Percentiles rank a stretch among this genome's conserved stretches.
Evolutionary conservation across 495 filamentous ascomycete genomes (phyloP).

Genomic region (Xylaria telfairii): DNA sequence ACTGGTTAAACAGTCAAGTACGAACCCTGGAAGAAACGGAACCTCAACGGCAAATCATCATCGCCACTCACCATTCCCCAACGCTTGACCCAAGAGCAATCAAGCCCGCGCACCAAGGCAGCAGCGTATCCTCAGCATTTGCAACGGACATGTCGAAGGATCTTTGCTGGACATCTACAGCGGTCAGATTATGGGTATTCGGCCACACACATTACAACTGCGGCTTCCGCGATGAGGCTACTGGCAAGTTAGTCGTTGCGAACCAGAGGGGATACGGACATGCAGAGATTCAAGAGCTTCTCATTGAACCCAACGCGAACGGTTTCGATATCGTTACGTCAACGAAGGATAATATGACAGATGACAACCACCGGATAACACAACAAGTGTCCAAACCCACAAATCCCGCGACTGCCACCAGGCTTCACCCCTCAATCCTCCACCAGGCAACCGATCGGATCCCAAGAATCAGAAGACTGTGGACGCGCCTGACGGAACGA

Average conservation of each 20-base stretch:
- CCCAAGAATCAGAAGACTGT: not conserved
- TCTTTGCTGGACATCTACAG: not conserved
- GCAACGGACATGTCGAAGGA: conserved; percentile 1
- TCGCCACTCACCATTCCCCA: conserved; percentile 1
- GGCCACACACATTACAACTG: conserved; percentile 20
- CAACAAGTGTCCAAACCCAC: conserved; percentile 4
- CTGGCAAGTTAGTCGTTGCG: conserved; percentile 6
- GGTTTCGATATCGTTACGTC: not conserved
- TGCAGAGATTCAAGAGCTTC: conserved; percentile 3
- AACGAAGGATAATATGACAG: not conserved
- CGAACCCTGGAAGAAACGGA: not conserved
- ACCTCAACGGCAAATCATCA: conserved; percentile 8
- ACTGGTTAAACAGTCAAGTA: conserved; percentile 9
- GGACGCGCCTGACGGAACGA: not conserved
- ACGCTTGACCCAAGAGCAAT: not conserved
- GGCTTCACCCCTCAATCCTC: not conserved
- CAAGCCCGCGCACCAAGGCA: not conserved
- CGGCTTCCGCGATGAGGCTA: not conserved
- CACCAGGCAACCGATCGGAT: not conserved
- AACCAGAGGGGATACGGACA: conserved; percentile 17
- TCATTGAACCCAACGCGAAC: not conserved
- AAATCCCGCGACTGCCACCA: not conserved
- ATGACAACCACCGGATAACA: not conserved
- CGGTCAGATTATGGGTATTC: conserved; percentile 9
- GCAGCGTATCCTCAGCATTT: not conserved